These are phyloP conservation scores for Xylaria sp. DNA, from an alignment of 2,329 filamentous ascomycete species.

Conservation along the genomic window DNA sequence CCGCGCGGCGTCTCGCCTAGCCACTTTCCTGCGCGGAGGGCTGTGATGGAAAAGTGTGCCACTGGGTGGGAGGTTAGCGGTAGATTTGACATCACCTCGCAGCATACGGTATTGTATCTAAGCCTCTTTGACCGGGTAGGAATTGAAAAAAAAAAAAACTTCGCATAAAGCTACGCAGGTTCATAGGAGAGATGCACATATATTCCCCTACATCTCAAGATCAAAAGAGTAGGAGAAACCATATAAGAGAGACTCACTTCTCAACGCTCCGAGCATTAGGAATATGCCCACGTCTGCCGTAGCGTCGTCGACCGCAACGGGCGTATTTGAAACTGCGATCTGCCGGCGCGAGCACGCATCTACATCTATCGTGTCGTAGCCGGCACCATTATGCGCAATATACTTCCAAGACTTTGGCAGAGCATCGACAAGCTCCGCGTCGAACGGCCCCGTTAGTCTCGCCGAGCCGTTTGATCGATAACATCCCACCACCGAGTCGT, in stretches of 20 bases:
- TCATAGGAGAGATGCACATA: not conserved
- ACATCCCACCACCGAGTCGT: constrained; percentile 45
- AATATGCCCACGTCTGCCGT: constrained; percentile 63
- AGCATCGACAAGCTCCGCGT: constrained; percentile 58
- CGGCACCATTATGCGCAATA: constrained; percentile 66
- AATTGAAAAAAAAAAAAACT: too few species aligned
- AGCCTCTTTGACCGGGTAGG: too few species aligned
- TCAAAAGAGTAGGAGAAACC: not conserved
- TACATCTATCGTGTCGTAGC: constrained; percentile 71
- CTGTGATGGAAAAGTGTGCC: constrained; percentile 58
- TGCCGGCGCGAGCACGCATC: constrained; percentile 57
- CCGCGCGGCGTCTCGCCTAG: constrained; percentile 59
- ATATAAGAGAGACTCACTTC: constrained; percentile 43
- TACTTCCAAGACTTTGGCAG: constrained; percentile 59
- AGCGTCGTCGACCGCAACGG: constrained; percentile 57
- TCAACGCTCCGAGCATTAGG: constrained; percentile 63
- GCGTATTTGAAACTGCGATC: constrained; percentile 50
- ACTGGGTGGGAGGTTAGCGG: constrained; percentile 37
- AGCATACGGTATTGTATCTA: not conserved
- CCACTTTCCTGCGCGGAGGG: constrained; percentile 58
- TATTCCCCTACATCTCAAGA: too few species aligned
- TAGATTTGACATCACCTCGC: not conserved
- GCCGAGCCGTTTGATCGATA: constrained; percentile 46
- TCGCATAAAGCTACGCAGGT: not conserved
- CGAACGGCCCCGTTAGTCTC: constrained; percentile 51